Percentiles rank a stretch among this genome's conserved stretches.
Evolutionary conservation across 352 stramenopile species (phyloP).

Genomic region (Pythium guiyangense): DNA sequence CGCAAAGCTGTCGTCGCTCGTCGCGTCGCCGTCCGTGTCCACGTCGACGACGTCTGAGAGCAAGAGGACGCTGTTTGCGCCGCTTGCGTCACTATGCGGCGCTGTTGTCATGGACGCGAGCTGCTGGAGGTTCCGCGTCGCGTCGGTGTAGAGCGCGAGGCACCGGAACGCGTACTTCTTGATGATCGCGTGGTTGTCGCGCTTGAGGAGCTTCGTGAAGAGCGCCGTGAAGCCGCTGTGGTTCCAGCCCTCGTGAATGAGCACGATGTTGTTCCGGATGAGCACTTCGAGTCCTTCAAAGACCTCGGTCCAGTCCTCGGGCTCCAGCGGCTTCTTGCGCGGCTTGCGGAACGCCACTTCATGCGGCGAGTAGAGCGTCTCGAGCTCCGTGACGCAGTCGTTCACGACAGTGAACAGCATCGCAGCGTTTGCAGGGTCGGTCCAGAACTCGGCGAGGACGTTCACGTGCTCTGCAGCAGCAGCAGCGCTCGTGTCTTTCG

Average conservation of each 20-base stretch:
- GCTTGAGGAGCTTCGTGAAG: conserved; percentile 80
- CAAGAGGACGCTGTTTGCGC: conserved; percentile 34
- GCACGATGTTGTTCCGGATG: conserved; percentile 60
- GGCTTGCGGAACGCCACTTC: conserved; percentile 79
- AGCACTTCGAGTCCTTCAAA: conserved; percentile 85
- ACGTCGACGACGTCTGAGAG: conserved; percentile 39
- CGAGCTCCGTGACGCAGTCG: conserved; percentile 80
- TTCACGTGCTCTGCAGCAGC: conserved; percentile 34
- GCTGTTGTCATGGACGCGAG: conserved; percentile 37
- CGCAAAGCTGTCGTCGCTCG: conserved; percentile 8
- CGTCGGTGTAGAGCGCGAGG: conserved; percentile 78
- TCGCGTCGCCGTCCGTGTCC: conserved; percentile 32
- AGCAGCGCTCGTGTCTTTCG: conserved; percentile 35
- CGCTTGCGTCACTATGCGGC: conserved; percentile 9
- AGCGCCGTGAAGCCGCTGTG: conserved; percentile 76
- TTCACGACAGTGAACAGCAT: conserved; percentile 77
- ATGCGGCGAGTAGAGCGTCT: conserved; percentile 78
- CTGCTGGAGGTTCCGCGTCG: conserved; percentile 66
- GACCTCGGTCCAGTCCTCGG: conserved; percentile 86
- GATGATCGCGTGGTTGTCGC: conserved; percentile 85
- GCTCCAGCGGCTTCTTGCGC: conserved; percentile 76
- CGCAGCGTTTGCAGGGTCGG: conserved; percentile 54
- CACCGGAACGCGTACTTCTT: conserved; percentile 89
- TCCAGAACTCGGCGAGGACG: conserved; percentile 72
- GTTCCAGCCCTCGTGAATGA: conserved; percentile 80